Evolutionary conservation across 78 protist genomes (phyloP), one percentile per base, ranked within the genome.

Genomic region (Pigoraptor vietnamica): DNA sequence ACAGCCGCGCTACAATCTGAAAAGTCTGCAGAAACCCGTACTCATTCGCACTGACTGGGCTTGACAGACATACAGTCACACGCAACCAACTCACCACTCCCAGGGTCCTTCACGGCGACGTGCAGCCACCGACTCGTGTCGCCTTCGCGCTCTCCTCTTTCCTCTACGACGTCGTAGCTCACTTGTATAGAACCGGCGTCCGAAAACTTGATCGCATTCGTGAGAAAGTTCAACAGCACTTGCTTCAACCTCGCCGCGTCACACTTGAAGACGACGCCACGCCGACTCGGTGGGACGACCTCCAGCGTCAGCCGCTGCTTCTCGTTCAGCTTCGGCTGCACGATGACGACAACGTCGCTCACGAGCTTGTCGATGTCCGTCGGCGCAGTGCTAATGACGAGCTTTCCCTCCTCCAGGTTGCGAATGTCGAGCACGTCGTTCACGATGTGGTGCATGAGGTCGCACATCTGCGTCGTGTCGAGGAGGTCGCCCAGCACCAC

Each of bases 171-270:
- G 67, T 48, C 67, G 67, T 89, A 19, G 33, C 35, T 0, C 9
- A 79, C 14, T 21, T 2, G 21, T 0, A 40, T 24, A 37, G 35
- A 1, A 2, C 90, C 90, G 25, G n/a, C 37, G 34, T 33, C 0
- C 21, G 91, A 40, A 48, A 67, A 89, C 86, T 89, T 89, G 86
- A 89, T 34, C 25, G 91, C 83, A 48, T 89, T 89, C 39, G 32
- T 37, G 79, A 89, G 35, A 34, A 89, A 25, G 48, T 89, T 89
- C 35, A 35, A 10, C 87, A 89, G 79, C 33, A 89, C 56, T 40
- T 89, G 83, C 86, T 2, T 48, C 29, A 48, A 21, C 67, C 67
- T 6, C 67, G 14, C 67, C 29, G 67, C 29, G 14, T 48, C 67
- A 14, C 67, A 48, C 6, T 6, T 14, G 67, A 14, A 6, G 67